Percentiles rank a stretch among this genome's conserved stretches.
Evolutionary conservation across 2,329 filamentous ascomycete species (phyloP).

Genomic region (Apiospora saccharicola): DNA sequence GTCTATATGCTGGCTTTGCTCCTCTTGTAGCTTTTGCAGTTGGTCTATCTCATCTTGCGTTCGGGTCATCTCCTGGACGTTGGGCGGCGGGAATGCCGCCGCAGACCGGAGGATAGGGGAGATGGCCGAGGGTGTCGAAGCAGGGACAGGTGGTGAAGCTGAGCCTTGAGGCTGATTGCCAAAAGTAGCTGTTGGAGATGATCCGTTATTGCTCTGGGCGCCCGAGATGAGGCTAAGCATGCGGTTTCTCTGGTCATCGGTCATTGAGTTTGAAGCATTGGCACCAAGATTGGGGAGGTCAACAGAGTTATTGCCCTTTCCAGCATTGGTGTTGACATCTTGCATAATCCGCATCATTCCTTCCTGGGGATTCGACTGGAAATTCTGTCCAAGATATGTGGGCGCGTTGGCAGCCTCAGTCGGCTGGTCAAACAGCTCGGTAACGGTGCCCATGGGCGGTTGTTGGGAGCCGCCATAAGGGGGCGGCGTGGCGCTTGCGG

Average conservation of each 20-base stretch:
- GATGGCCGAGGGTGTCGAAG: constrained; percentile 42
- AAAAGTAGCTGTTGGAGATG: constrained; percentile 31
- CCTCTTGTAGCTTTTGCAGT: constrained; percentile 78
- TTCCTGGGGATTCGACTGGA: constrained; percentile 65
- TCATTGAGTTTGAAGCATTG: constrained; percentile 61
- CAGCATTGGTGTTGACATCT: constrained; percentile 64
- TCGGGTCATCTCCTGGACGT: constrained; percentile 68
- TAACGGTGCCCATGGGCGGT: constrained; percentile 63
- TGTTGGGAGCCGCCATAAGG: constrained; percentile 43
- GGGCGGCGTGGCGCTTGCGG: constrained; percentile 41
- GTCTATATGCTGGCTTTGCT: constrained; percentile 80
- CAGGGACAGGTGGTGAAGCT: constrained; percentile 37
- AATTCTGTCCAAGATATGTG: constrained; percentile 61
- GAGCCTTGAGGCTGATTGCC: constrained; percentile 31
- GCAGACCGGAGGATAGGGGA: constrained; percentile 57
- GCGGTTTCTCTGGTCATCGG: constrained; percentile 63
- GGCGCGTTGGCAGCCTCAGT: constrained; percentile 54
- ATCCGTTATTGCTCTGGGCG: constrained; percentile 31
- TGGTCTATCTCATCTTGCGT: constrained; percentile 81
- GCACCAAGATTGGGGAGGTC: constrained; percentile 65
- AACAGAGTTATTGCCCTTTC: constrained; percentile 46
- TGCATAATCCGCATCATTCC: constrained; percentile 72
- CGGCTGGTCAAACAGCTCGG: constrained; percentile 65
- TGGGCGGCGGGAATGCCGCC: constrained; percentile 51
- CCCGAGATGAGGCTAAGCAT: constrained; percentile 68